phyloP scores from a whole-genome alignment of 2,329 filamentous ascomycete genomes.

The Arachnomyces sp. region DNA sequence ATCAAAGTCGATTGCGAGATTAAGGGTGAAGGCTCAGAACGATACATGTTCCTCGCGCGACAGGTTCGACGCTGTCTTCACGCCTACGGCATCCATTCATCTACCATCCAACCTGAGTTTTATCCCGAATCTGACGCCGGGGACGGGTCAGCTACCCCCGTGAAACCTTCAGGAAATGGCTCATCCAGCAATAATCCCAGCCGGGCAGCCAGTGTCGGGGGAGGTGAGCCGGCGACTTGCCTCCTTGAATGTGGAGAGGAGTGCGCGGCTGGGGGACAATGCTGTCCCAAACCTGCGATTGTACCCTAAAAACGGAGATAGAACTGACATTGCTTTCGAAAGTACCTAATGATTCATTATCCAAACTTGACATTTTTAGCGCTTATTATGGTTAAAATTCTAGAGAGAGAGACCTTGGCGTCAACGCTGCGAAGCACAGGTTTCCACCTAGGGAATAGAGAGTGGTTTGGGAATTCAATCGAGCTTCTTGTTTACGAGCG shows the following conservation, averaged over 20 bases:
- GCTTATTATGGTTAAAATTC: no score
- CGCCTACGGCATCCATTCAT: constrained; percentile 91
- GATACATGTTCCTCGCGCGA: constrained; percentile 85
- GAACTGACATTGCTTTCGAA: no score
- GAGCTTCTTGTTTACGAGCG: no score
- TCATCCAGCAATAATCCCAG: constrained; percentile 21
- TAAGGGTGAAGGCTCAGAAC: constrained; percentile 63
- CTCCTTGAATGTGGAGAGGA: constrained; percentile 41
- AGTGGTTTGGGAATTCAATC: no score
- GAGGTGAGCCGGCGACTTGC: constrained; percentile 32
- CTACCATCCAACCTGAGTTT: constrained; percentile 93
- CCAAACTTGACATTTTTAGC: no score
- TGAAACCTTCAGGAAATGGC: constrained; percentile 14
- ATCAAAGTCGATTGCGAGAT: constrained; percentile 88
- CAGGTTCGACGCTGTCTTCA: constrained; percentile 82
- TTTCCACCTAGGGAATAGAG: no score
- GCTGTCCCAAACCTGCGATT: constrained; percentile 34
- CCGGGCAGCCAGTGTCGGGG: constrained; percentile 28
- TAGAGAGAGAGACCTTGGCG: no score
- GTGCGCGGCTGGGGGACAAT: constrained; percentile 34
- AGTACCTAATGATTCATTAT: no score
- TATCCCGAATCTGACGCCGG: constrained; percentile 29
- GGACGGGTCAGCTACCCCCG: constrained; percentile 18
- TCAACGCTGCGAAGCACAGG: no score
- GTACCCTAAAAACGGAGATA: no score